Evolutionary conservation across 331 rosid species (phyloP), one percentile per base, ranked within the genome.

Genomic region (Malus hybrid): DNA sequence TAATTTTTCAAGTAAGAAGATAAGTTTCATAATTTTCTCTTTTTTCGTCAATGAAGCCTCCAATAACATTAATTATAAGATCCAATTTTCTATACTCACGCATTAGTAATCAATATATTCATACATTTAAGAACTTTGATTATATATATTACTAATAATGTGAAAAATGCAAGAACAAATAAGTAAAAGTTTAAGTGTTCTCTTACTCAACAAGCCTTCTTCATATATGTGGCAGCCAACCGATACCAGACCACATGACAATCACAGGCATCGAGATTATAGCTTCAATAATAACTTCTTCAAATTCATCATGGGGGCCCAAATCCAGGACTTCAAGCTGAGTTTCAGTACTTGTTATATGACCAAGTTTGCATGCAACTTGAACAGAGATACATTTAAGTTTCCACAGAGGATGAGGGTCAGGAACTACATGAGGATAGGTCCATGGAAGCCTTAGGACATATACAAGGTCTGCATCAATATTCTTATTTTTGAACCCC

Each of bases 391-490:
- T 84, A 66, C 89, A 90, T 85, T 90, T 92, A 60, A 83, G 30
- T 85, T 86, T 87, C 90, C 86, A 80, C 30, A 75, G 83, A 64
- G 72, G 63, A n/a, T 72, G 66, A 75, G 77, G 82, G 80, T 85
- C 87, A 78, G 76, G 62, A 67, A 68, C 81, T 72, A 39, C 26
- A 80, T 75, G 77, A 62, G 83, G 63, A 75, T 85, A 88, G 66
- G 93, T 90, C 99, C 99, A 92, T 15, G 97, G 97, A 87, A 92
- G 92, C 84, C 86, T 92, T 77, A 94, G 66, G 60, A 56, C 67
- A 22, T 34, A 64, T 32, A 85, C 72, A 80, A 85, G 87, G 66
- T 86, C 86, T 66, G 74, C 71, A 77, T 65, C 77, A 77, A 53
- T 70, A 80, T 76, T 83, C 78, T 62, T 70, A 70, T 66, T 60